Base-by-base conservation (phyloP, 306 rosid species). In the Styphnolobium japonicum region DNA sequence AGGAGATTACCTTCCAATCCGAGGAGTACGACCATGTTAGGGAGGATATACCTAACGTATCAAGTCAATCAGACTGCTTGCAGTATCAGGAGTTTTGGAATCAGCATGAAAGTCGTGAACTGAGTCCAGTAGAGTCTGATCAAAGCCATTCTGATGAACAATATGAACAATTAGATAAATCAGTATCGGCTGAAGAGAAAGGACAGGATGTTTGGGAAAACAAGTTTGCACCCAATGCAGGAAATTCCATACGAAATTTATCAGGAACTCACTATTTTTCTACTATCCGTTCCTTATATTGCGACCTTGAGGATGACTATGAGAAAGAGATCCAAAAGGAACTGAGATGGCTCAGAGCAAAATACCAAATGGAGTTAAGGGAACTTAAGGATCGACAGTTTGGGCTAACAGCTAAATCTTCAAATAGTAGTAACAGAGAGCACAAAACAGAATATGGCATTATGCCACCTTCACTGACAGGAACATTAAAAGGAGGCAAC, bases 291-390 rank as follows among this genome's bases (percentile, higher is more conserved):
- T 83, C 90, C 9, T 49, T 76, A 3, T 76, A 65, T 75, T 22
- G 70, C 82, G 87, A 74, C 48, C 68, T 64, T 33, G 73, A 83
- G 29, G 83, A 73, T 36, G 84, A 66, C 43, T 31, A 73, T 57
- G 92, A 85, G 85, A 85, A 80, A 67, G 92, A 87, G 68, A 75
- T 73, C 61, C 89, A 83, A 79, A 90, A 83, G 83, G 92, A 89
- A 57, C 79, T 92, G 29, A 88, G 97, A 83, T 90, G 97, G 97
- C 88, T 88, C 37, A 90, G 83, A 78, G 98, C 97, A 71, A 90
- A 83, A 73, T 84, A 86, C 88, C 97, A 92, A 77, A 83, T 92
- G 80, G 92, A 92, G 81, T 49, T 89, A 76, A 85, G 93, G 77
- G 94, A 87, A 27, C 89, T 76, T 18, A 82, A 76, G 79, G 97